phyloP scores from a whole-genome alignment of 2,329 filamentous ascomycete genomes.

The Alternaria sp. region DNA sequence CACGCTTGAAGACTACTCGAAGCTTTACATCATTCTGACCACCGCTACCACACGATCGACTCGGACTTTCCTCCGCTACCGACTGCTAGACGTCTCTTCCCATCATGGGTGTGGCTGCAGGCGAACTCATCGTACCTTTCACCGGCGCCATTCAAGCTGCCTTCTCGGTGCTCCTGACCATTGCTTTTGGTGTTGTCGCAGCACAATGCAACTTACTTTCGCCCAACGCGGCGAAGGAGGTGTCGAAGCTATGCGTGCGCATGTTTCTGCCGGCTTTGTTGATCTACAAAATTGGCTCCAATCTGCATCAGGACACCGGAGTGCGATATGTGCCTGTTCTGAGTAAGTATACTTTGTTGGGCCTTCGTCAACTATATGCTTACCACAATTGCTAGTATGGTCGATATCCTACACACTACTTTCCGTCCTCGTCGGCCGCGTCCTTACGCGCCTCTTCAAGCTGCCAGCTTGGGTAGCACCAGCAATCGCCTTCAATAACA shows the following conservation, averaged over 20 bases:
- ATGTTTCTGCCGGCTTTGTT: slow-evolving; percentile 62
- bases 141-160: slow-evolving; percentile 63
- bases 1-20: neutral
- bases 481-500: slow-evolving; percentile 65
- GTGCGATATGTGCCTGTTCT: slow-evolving; percentile 58
- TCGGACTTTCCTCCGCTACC: neutral
- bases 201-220: slow-evolving; percentile 59
- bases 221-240: slow-evolving; percentile 57
- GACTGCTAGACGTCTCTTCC: neutral
- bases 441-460: slow-evolving; percentile 54
- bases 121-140: slow-evolving; percentile 52
- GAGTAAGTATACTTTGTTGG: slow-evolving; percentile 36
- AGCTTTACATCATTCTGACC: neutral
- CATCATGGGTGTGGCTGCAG: slow-evolving; percentile 30
- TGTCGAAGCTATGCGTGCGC: slow-evolving; percentile 60
- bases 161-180: slow-evolving; percentile 61
- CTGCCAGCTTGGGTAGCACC: slow-evolving; percentile 62
- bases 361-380: neutral
- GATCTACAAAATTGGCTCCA: slow-evolving; percentile 60
- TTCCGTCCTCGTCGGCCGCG: slow-evolving; percentile 57
- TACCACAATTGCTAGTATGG: slow-evolving; percentile 53
- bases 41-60: neutral
- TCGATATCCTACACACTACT: slow-evolving; percentile 57
- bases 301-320: slow-evolving; percentile 57
- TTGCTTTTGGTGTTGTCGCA: slow-evolving; percentile 59